A percentile compares a stretch with the other conserved stretches of the same genome.
phyloP scores from a whole-genome alignment of 169 alveolate genomes.

The Plasmodium fragile region DNA sequence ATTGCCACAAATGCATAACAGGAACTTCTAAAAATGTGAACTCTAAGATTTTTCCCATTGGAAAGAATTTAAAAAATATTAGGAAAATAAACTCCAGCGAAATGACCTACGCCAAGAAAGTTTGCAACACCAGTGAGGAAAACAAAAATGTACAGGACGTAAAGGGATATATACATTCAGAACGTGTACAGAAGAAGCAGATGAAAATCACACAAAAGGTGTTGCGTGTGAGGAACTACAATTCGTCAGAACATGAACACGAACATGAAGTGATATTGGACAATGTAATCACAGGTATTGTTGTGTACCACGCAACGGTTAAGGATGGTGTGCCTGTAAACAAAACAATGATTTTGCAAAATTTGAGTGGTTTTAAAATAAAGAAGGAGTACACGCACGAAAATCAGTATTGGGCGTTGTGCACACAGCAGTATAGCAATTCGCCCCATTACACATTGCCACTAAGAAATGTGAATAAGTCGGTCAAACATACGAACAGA shows the following conservation, averaged over 20 bases:
- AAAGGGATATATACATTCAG: slow-evolving; percentile 76
- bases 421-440: slow-evolving; percentile 45
- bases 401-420: slow-evolving; percentile 60
- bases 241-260: slow-evolving; percentile 41
- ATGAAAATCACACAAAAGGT: slow-evolving; percentile 35
- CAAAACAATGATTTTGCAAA: slow-evolving; percentile 33
- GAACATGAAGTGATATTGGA: slow-evolving; percentile 45
- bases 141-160: slow-evolving; percentile 6
- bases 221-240: slow-evolving; percentile 15
- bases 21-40: slow-evolving; percentile 17
- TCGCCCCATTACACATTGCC: slow-evolving; percentile 54
- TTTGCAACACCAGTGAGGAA: slow-evolving; percentile 8
- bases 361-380: slow-evolving; percentile 62
- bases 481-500: slow-evolving; percentile 37
- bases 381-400: slow-evolving; percentile 38
- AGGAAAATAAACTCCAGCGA: slow-evolving; percentile 15
- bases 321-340: slow-evolving; percentile 1
- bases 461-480: slow-evolving; percentile 37
- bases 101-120: neutral
- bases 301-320: slow-evolving; percentile 43
- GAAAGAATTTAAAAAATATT: slow-evolving; percentile 12
- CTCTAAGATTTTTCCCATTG: slow-evolving; percentile 20
- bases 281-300: slow-evolving; percentile 59
- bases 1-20: slow-evolving; percentile 63
- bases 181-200: slow-evolving; percentile 58